A percentile compares a stretch with the other conserved stretches of the same genome.
These are phyloP conservation scores for Helenozyma rhizophorensis DNA, from an alignment of 805 yeast species.

Conservation along the genomic window DNA sequence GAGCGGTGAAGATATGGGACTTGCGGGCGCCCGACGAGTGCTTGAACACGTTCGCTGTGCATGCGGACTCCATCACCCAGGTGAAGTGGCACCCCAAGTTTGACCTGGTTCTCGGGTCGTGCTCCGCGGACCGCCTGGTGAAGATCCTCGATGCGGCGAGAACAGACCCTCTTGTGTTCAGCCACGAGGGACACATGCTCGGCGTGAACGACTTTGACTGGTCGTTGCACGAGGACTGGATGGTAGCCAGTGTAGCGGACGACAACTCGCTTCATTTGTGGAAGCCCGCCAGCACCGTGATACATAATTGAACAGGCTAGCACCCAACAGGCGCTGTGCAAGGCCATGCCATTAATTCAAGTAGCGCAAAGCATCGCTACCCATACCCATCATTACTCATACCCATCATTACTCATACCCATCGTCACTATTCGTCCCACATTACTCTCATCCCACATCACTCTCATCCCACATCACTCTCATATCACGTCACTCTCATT, in stretches of 20 bases:
- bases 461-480: no score
- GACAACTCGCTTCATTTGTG: constrained; percentile 88
- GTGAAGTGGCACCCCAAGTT: constrained; percentile 68
- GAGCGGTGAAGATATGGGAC: constrained; percentile 62
- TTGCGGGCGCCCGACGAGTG: constrained; percentile 36
- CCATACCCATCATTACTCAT: no score
- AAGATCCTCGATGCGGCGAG: constrained; percentile 53
- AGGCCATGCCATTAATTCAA: no score
- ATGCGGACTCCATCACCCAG: constrained; percentile 56
- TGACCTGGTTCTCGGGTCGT: constrained; percentile 55
- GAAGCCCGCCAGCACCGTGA: constrained; percentile 49
- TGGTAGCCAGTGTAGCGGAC: constrained; percentile 73
- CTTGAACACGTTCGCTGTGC: constrained; percentile 24
- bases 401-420: no score
- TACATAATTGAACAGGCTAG: no score
- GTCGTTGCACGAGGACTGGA: constrained; percentile 69
- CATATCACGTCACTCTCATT: no score
- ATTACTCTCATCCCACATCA: no score
- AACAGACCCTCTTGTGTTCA: constrained; percentile 41
- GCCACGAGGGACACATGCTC: constrained; percentile 84
- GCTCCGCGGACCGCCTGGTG: constrained; percentile 61
- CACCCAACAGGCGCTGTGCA: no score
- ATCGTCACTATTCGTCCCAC: no score
- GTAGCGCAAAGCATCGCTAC: no score
- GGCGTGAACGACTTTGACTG: constrained; percentile 82